A percentile compares a stretch with the other conserved stretches of the same genome.
Evolutionary conservation across 2,329 filamentous ascomycete species (phyloP).

Genomic region (Exophiala sp.): DNA sequence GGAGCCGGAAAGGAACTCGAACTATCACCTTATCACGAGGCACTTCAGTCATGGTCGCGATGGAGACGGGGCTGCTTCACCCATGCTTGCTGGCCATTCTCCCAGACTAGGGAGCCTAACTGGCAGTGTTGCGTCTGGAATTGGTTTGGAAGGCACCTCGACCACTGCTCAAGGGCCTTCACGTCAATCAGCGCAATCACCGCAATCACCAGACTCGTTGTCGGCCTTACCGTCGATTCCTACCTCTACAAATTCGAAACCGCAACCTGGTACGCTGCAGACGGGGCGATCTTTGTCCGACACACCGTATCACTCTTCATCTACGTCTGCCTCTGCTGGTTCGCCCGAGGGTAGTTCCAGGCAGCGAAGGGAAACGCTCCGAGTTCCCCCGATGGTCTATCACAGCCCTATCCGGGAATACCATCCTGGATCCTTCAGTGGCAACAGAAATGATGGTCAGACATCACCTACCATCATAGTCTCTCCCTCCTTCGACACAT

Average conservation of each 20-base stretch:
- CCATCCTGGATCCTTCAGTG: background rate
- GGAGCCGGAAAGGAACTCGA: background rate
- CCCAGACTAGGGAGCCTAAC: background rate
- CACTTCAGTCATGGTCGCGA: background rate
- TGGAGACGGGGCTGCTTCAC: background rate
- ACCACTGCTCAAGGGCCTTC: background rate
- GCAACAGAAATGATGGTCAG: background rate
- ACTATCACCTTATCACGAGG: background rate
- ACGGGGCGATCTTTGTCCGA: background rate
- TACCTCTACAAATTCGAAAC: background rate
- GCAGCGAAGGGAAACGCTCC: background rate
- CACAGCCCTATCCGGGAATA: background rate
- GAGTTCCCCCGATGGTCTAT: background rate
- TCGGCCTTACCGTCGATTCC: background rate
- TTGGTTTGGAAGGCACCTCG: background rate
- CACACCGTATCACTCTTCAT: background rate
- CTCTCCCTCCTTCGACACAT: background rate
- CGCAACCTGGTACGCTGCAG: background rate
- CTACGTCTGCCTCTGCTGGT: background rate
- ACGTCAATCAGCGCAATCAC: background rate
- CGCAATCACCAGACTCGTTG: background rate
- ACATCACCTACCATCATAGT: background rate
- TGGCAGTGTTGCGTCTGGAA: background rate
- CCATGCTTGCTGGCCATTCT: background rate
- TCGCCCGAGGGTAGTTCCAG: background rate